These are phyloP conservation scores for Solanum hybrid DNA, from an alignment of 305 asterid genomes.

Conservation along the genomic window DNA sequence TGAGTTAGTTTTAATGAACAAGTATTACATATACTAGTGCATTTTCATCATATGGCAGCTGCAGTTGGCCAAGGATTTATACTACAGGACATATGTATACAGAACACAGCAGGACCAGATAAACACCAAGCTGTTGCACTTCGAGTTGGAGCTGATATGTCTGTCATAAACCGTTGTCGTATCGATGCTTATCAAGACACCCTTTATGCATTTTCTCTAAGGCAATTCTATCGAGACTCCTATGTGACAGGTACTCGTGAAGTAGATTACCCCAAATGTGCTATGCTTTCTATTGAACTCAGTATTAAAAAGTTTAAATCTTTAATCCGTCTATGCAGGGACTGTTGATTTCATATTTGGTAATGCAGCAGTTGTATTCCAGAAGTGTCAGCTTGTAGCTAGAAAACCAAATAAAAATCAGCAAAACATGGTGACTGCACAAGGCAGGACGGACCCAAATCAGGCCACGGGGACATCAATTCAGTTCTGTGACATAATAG, in stretches of 20 bases:
- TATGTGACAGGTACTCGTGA: slow-evolving; percentile 16
- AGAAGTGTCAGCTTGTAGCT: slow-evolving; percentile 26
- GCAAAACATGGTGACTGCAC: slow-evolving; percentile 57
- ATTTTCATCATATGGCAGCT: slow-evolving; percentile 25
- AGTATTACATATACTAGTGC: background rate
- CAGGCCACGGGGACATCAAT: slow-evolving; percentile 52
- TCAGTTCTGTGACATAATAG: slow-evolving; percentile 29
- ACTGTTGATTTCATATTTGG: slow-evolving; percentile 59
- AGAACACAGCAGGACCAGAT: slow-evolving; percentile 61
- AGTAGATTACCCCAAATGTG: background rate
- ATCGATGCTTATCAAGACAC: slow-evolving; percentile 54
- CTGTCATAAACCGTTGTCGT: slow-evolving; percentile 43
- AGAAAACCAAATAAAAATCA: slow-evolving; percentile 30
- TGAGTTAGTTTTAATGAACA: background rate
- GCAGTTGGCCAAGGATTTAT: slow-evolving; percentile 42
- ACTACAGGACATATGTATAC: slow-evolving; percentile 39
- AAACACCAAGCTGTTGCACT: slow-evolving; percentile 66
- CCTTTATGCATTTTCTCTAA: slow-evolving; percentile 33
- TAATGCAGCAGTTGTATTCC: slow-evolving; percentile 48
- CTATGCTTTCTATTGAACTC: background rate
- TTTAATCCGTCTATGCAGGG: background rate
- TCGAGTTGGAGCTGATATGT: slow-evolving; percentile 38
- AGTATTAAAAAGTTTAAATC: background rate
- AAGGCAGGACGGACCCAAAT: slow-evolving; percentile 43
- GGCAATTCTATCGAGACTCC: slow-evolving; percentile 50